Conservation (phyloP, 176 grass and related monocot genomes). For the Oryza australiensis region DNA sequence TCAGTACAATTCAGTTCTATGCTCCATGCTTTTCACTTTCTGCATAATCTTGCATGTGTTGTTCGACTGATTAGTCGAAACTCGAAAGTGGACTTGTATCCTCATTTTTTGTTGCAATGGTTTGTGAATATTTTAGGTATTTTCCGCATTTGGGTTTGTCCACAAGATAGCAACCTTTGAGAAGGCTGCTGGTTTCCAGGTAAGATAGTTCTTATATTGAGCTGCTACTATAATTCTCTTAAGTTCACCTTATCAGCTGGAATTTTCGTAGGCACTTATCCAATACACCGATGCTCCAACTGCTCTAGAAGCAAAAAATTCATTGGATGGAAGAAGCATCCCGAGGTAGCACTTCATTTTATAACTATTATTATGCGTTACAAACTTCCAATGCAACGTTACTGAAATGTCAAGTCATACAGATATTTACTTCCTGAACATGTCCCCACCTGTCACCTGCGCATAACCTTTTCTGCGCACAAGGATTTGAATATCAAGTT, state of each 20-base stretch:
- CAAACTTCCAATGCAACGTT: background rate
- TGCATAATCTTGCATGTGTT: constrained; percentile 1
- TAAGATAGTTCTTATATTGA: constrained; percentile 34
- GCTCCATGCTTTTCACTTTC: background rate
- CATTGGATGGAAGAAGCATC: constrained; percentile 98
- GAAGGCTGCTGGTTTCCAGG: constrained; percentile 98
- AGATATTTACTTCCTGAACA: constrained; percentile 93
- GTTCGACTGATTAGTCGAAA: background rate
- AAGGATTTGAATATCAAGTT: constrained; percentile 99
- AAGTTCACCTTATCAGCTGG: constrained; percentile 13
- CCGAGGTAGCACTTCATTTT: constrained; percentile 59
- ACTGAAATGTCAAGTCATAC: constrained; percentile 33
- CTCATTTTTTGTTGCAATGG: background rate
- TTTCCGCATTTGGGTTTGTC: constrained; percentile 96
- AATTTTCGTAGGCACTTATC: constrained; percentile 76
- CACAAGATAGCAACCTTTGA: constrained; percentile 99
- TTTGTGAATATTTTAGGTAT: constrained; percentile 53
- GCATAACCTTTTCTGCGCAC: constrained; percentile 95
- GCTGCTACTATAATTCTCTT: background rate
- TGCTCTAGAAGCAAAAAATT: constrained; percentile 84
- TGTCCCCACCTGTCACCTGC: constrained; percentile 70
- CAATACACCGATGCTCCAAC: constrained; percentile 90
- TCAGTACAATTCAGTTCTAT: background rate
- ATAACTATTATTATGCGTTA: background rate
- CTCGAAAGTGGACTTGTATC: background rate